Evolutionary conservation across 331 rosid genomes (phyloP), one percentile per base, ranked within the genome.

Genomic region (Quercus phellos): DNA sequence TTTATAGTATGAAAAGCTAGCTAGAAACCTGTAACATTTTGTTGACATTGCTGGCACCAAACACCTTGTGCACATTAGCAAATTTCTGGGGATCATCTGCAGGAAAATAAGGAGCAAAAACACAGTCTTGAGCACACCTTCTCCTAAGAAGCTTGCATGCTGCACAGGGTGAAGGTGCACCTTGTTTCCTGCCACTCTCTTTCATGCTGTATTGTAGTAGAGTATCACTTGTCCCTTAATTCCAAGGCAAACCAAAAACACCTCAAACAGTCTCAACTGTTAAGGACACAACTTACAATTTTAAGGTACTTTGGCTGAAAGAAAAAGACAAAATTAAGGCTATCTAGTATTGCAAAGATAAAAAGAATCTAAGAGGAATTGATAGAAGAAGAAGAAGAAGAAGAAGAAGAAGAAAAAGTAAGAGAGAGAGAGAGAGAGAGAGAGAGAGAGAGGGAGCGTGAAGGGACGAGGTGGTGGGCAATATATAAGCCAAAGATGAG

Each of bases 41-140:
- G 91, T 89, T 90, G 87, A 93, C 94, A 83, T 90, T 93, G 75
- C 97, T 93, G 32, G 97, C 97, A 27, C 97, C 97, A 55, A 90
- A 93, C 10, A 93, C 96, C 72, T 88, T 93, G 81, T 93, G 97
- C 4, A 93, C 97, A 68, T 86, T 90, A 9, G 97, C 96, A 74
- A 93, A 93, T 77, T 93, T 93, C 32, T 90, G 96, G 2, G 96
- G 97, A 70, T 93, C 89, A 11, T 93, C 92, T 0, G 97, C 91
- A 1, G 97, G 97, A 27, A 93, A 93, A 83, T 93, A 89, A 19
- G 97, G 96, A 55, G 97, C 93, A 72, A 93, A 93, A 16, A 90
- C 91, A 53, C 97, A 93, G 26, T 90, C 94, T 55, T 88, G 87
- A 0, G 90, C 91, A 21, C 97, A 93, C 78, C 91, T 85, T 81